Percentiles rank a stretch among this genome's conserved stretches.
Evolutionary conservation across 2,329 filamentous ascomycete genomes (phyloP).

Genomic region (Cladorrhinum sp.): DNA sequence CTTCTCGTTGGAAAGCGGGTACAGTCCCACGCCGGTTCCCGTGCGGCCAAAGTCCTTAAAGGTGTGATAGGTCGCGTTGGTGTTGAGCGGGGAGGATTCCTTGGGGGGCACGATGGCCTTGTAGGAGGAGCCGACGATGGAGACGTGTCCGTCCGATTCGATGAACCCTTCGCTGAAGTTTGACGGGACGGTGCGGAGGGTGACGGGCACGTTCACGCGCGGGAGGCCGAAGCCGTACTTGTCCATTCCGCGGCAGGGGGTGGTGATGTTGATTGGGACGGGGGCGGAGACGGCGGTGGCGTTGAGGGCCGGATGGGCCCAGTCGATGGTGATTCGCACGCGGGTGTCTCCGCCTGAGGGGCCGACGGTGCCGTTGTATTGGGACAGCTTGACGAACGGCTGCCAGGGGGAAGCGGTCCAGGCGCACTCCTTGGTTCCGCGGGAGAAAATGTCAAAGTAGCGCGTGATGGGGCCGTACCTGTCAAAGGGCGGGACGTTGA

Average conservation of each 20-base stretch:
- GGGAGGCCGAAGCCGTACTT: conserved; percentile 41
- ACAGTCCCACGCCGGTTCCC: conserved; percentile 54
- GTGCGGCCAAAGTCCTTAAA: conserved; percentile 57
- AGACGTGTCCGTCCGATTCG: conserved; percentile 56
- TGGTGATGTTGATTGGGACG: conserved; percentile 52
- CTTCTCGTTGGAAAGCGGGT: conserved; percentile 49
- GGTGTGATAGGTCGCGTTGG: conserved; percentile 46
- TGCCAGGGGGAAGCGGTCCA: conserved; percentile 49
- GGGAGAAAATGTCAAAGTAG: conserved; percentile 63
- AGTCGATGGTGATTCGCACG: conserved; percentile 55
- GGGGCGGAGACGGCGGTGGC: conserved; percentile 43
- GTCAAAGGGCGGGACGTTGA: conserved; percentile 55
- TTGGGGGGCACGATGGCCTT: conserved; percentile 38
- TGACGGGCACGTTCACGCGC: conserved; percentile 53
- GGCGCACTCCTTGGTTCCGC: conserved; percentile 51
- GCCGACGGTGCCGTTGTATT: conserved; percentile 48
- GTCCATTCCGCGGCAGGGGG: conserved; percentile 43
- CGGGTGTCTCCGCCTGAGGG: conserved; percentile 49
- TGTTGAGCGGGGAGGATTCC: conserved; percentile 26
- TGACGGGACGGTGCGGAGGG: conserved; percentile 45
- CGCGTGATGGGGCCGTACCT: conserved; percentile 54
- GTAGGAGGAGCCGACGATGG: conserved; percentile 54
- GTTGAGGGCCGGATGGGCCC: conserved; percentile 41
- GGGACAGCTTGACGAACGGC: conserved; percentile 51
- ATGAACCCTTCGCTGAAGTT: conserved; percentile 58